Evolutionary conservation across 768 basidiomycete genomes (phyloP).

Genomic region (Collybiopsis luxurians): DNA sequence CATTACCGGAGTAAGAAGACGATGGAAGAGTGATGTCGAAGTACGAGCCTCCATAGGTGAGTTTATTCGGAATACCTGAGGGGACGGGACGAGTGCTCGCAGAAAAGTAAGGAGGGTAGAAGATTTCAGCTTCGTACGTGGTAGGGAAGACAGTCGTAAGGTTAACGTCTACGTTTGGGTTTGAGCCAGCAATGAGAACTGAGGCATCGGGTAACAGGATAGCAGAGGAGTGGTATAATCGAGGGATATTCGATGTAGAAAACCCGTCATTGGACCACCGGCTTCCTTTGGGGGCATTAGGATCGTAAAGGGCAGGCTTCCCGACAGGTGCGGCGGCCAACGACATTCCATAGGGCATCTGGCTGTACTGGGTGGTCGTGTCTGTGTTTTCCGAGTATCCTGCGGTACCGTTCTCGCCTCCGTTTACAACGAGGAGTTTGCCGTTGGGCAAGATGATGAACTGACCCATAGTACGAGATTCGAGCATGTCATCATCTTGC

Average conservation of each 20-base stretch:
- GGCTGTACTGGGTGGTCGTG: conserved; percentile 34
- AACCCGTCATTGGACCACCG: conserved; percentile 78
- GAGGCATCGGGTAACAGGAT: conserved; percentile 85
- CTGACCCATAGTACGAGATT: conserved; percentile 87
- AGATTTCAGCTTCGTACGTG: conserved; percentile 79
- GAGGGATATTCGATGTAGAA: conserved; percentile 58
- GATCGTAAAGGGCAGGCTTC: conserved; percentile 83
- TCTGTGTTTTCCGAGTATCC: conserved; percentile 70
- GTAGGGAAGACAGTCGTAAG: conserved; percentile 63
- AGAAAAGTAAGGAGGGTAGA: conserved; percentile 89
- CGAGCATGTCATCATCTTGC: conserved; percentile 73
- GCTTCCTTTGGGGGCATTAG: conserved; percentile 63
- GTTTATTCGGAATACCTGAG: conserved; percentile 60
- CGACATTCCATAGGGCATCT: conserved; percentile 72
- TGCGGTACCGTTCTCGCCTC: conserved; percentile 82
- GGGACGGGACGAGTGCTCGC: conserved; percentile 67
- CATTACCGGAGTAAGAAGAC: conserved; percentile 60
- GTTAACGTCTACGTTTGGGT: conserved; percentile 88
- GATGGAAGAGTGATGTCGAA: conserved; percentile 79
- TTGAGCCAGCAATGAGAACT: conserved; percentile 87
- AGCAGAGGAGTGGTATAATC: conserved; percentile 90
- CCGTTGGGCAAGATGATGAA: conserved; percentile 83
- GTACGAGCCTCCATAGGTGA: conserved; percentile 79
- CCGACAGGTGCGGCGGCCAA: conserved; percentile 79
- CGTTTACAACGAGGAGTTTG: conserved; percentile 81